phyloP scores from a whole-genome alignment of 805 yeast genomes.

The Candida easanensis region DNA sequence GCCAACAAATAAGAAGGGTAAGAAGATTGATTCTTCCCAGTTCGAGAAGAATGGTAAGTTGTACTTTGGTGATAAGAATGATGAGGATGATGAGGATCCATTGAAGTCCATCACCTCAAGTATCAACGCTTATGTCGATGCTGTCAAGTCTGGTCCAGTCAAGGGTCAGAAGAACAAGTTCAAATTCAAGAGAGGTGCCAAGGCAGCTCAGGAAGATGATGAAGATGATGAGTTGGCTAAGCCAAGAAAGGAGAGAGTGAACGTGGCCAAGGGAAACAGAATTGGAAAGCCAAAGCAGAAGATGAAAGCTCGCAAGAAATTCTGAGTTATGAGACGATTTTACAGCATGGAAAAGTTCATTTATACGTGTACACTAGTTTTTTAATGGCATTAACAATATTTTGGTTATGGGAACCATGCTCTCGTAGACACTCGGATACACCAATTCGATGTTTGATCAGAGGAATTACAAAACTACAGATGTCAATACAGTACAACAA shows the following conservation, averaged over 20 bases:
- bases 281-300: constrained; percentile 35
- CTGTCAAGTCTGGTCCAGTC: constrained; percentile 88
- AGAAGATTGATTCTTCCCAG: constrained; percentile 36
- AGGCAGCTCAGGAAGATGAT: constrained; percentile 49
- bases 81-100: constrained; percentile 42
- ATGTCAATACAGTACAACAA: too few species aligned
- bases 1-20: constrained; percentile 60
- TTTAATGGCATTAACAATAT: neutral
- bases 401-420: too few species aligned
- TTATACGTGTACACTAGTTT: neutral
- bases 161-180: constrained; percentile 91
- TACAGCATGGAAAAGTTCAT: neutral
- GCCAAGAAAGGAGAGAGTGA: constrained; percentile 14
- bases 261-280: constrained; percentile 17
- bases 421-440: too few species aligned
- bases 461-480: too few species aligned
- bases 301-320: constrained; percentile 51
- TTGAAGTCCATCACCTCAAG: constrained; percentile 50
- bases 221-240: constrained; percentile 35
- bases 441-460: too few species aligned
- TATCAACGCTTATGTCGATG: constrained; percentile 89
- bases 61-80: constrained; percentile 50
- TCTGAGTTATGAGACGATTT: constrained; percentile 29
- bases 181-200: constrained; percentile 72
- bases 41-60: constrained; percentile 57